These are phyloP conservation scores for Lactifluus hygrophoroides DNA, from an alignment of 768 basidiomycete genomes.

Conservation along the genomic window DNA sequence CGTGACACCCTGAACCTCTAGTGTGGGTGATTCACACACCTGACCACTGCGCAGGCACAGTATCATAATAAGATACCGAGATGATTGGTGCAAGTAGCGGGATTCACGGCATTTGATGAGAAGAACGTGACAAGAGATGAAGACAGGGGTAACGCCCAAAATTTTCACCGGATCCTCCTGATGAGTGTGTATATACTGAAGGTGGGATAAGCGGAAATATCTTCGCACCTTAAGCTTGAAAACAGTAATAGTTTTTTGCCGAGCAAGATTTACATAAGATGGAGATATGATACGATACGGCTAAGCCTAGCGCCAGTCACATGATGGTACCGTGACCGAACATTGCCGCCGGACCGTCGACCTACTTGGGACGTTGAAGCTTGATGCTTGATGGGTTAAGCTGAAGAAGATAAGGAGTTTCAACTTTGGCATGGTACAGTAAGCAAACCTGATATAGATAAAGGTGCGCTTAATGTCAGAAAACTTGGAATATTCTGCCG, in stretches of 20 bases:
- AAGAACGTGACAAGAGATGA: not conserved
- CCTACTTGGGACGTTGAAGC: no score
- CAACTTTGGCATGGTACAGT: not conserved
- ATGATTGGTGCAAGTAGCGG: not conserved
- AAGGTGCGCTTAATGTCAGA: not conserved
- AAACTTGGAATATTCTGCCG: not conserved
- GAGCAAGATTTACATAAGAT: not conserved
- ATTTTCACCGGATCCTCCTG: not conserved
- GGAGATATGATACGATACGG: no score
- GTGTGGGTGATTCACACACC: not conserved
- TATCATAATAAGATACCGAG: not conserved
- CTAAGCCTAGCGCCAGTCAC: not conserved
- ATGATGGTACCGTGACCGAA: no score
- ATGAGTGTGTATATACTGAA: not conserved
- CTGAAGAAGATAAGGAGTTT: not conserved
- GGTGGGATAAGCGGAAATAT: not conserved
- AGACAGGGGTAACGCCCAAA: not conserved
- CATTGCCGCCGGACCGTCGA: not conserved
- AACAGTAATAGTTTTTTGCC: no score
- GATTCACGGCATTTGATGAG: not conserved
- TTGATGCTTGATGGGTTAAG: not conserved
- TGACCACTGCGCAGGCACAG: no score
- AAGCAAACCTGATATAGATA: not conserved
- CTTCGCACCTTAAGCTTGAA: not conserved
- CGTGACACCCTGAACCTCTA: not conserved